phyloP scores from a whole-genome alignment of 1,139 yeast species.

The Lodderomyces margitis region DNA sequence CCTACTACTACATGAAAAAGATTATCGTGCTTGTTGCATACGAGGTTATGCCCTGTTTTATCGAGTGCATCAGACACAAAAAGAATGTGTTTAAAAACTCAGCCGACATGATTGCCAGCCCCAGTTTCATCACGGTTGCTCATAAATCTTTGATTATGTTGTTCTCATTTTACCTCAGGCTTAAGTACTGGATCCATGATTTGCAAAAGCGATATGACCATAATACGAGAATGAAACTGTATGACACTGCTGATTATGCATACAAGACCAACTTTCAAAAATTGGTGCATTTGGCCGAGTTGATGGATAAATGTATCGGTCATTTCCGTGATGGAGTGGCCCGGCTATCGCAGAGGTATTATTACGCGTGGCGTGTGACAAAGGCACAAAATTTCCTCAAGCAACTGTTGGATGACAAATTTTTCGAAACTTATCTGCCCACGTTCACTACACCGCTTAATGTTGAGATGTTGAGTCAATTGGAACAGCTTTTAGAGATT shows the following conservation, averaged over 20 bases:
- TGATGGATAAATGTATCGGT: constrained; percentile 20
- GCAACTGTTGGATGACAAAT: constrained; percentile 21
- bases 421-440: constrained; percentile 18
- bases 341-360: constrained; percentile 30
- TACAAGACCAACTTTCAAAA: constrained; percentile 16
- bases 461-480: constrained; percentile 22
- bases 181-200: constrained; percentile 11
- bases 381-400: constrained; percentile 30
- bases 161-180: constrained; percentile 24
- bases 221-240: constrained; percentile 12
- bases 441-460: constrained; percentile 11
- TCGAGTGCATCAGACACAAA: constrained; percentile 22
- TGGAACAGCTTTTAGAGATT: constrained; percentile 19
- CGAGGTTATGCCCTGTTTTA: constrained; percentile 35
- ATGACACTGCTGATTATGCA: constrained; percentile 9
- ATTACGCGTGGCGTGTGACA: constrained; percentile 37
- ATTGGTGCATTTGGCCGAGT: constrained; percentile 15
- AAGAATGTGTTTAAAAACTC: constrained; percentile 19
- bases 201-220: constrained; percentile 13
- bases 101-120: constrained; percentile 38
- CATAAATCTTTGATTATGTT: constrained; percentile 30
- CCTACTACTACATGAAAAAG: constrained; percentile 32
- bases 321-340: constrained; percentile 19
- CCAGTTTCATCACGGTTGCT: constrained; percentile 31
- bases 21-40: constrained; percentile 23